phyloP scores from a whole-genome alignment of 1,139 yeast species.

The Blastobotrys serpentis region DNA sequence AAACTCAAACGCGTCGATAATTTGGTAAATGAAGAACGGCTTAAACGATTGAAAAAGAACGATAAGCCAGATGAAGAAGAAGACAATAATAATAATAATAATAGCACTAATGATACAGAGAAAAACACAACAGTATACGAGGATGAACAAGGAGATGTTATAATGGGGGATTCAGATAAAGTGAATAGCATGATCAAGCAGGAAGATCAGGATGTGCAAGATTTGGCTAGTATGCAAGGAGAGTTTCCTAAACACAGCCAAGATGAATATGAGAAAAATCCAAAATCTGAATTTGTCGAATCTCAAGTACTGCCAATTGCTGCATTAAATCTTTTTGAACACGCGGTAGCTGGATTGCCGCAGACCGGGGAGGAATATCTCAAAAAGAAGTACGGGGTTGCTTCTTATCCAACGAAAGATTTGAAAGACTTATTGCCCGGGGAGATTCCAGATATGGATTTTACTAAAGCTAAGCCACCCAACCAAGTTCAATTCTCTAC shows the following conservation, averaged over 20 bases:
- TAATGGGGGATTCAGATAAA: constrained; percentile 4
- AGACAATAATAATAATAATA: not conserved
- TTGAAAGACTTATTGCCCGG: constrained; percentile 81
- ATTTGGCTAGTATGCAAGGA: constrained; percentile 14
- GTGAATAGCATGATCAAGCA: constrained; percentile 9
- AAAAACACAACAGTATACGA: constrained; percentile 9
- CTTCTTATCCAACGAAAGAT: constrained; percentile 81
- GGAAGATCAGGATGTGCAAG: constrained; percentile 9
- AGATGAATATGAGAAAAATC: constrained; percentile 61
- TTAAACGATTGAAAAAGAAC: constrained; percentile 15
- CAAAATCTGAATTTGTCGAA: constrained; percentile 74
- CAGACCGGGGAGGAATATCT: constrained; percentile 67
- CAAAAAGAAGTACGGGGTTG: constrained; percentile 80
- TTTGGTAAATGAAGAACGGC: constrained; percentile 19
- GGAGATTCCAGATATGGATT: constrained; percentile 79
- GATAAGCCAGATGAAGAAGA: not conserved
- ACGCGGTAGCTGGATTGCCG: constrained; percentile 51
- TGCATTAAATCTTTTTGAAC: constrained; percentile 70
- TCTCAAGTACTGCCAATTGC: constrained; percentile 70
- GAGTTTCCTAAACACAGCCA: constrained; percentile 4
- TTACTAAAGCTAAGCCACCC: constrained; percentile 79
- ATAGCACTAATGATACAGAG: not conserved
- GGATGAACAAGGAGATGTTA: constrained; percentile 7
- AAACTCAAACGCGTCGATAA: constrained; percentile 14
- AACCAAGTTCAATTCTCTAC: constrained; percentile 93